Base-by-base conservation (phyloP, 805 yeast species). In the Myxozyma udenii region DNA sequence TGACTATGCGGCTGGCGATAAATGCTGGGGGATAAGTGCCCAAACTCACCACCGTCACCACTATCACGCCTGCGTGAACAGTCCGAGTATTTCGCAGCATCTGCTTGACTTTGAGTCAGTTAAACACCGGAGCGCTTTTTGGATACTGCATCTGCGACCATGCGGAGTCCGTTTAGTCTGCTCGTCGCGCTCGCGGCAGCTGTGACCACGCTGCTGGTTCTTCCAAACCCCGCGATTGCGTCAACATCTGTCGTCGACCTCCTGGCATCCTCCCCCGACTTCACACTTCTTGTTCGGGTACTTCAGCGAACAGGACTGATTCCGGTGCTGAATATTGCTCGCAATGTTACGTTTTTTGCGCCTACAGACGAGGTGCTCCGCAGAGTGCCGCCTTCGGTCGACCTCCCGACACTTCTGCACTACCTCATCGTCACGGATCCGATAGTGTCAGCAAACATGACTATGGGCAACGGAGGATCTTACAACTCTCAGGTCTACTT, bases 221-320 rank as follows among this genome's bases (percentile, higher is more conserved):
- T 25, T 21, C 14, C 30, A 4, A 14, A 28, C 12, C 49, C 50
- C 14, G 48, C 40, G 1, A 32, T 21, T 24, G 60, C 60, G 4
- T 46, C 60, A 9, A 45, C 42, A 3, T 53, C 60, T 3, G 30
- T 55, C 21, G 57, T 55, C 7, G 60, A 55, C 42, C 39, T 55
- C 24, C 36, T 55, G 19, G 48, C 60, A 23, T 53, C 60, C 5
- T 53, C 58, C 19, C 47, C 60, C 6, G 60, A 55, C 22, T 55
- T 55, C 38, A 53, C 57, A 3, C 36, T 51, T 21, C 41, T 55
- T 11, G 40, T 50, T 16, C 49, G 58, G 12, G 51, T 51, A n/a
- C 38, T 55, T 39, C 60, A 55, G 45, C 57, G 58, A 4, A 26
- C 58, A 2, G 60, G 57, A 1, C 44, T 55, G 26, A 53, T 55